Base-by-base conservation (phyloP, 345 rosid genomes). In the Stellera chamaejasme region DNA sequence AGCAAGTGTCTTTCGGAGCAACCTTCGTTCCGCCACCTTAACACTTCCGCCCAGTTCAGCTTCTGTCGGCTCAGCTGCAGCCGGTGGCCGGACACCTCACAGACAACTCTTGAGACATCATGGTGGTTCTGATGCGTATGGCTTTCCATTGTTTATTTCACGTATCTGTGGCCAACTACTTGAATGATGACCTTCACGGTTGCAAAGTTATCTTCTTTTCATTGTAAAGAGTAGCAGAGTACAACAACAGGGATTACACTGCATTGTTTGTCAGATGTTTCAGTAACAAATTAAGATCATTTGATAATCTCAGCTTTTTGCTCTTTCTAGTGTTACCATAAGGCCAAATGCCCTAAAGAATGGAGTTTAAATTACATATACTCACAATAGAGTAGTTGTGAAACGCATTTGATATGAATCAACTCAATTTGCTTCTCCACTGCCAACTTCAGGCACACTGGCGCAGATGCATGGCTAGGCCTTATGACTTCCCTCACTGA, bases 81-180 rank as follows among this genome's bases (percentile, higher is more conserved):
- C 57, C 41, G 50, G 51, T 23, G 61, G 47, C 27, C 58, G 67
- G 62, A 66, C 74, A 60, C 55, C 71, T 27, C 66, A 49, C 64
- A 57, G 50, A 43, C 58, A 57, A 58, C 58, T 62, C 50, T 43
- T 63, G 63, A 64, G 68, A 59, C 70, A 61, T 27, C 73, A 65
- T 44, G 53, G 51, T 67, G 74, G 67, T 7, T 60, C 56, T 44
- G 53, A 56, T 67, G 74, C 66, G 7, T 60, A 58, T 51, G 79
- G 77, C 75, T 62, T 58, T 52, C 68, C 77, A 15, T 52, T 75
- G 52, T 12, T 77, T 44, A 54, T 75, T 42, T 65, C 82, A 51
- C 63, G 84, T 50, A 65, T 79, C 54, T 68, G 84, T 50, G 75
- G 79, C 39, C 73, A 75, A 28, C 69, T 65, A 27, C 48, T 73